phyloP scores from a whole-genome alignment of 1,284 basidiomycete genomes.

The Papiliotrema fonsecae region DNA sequence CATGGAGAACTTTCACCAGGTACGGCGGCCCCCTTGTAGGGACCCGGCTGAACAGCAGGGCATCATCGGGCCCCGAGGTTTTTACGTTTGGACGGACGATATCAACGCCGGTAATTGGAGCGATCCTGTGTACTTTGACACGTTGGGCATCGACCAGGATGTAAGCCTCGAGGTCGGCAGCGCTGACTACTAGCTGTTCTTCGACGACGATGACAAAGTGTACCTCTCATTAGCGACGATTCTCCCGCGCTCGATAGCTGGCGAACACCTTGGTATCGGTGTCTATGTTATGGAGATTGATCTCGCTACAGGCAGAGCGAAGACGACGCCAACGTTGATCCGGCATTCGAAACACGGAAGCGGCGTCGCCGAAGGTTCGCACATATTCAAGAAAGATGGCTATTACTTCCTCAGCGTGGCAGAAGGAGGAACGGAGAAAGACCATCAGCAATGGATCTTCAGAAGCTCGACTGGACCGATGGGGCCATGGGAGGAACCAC shows the following conservation, averaged over 20 bases:
- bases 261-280: background rate
- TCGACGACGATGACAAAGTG: constrained; percentile 20
- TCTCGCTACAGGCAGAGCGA: constrained; percentile 3
- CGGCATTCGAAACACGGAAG: constrained; percentile 3
- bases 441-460: constrained; percentile 8
- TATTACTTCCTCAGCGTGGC: constrained; percentile 28
- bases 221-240: constrained; percentile 15
- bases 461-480: background rate
- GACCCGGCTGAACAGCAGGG: background rate
- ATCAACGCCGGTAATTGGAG: constrained; percentile 24
- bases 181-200: constrained; percentile 16
- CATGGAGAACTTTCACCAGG: constrained; percentile 1
- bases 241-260: background rate
- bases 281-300: constrained; percentile 9
- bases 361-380: constrained; percentile 25
- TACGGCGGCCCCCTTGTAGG: background rate
- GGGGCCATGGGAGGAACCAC: constrained; percentile 10
- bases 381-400: constrained; percentile 23
- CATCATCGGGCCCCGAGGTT: constrained; percentile 10
- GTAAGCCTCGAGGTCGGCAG: constrained; percentile 8
- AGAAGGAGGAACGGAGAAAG: constrained; percentile 31
- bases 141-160: constrained; percentile 24
- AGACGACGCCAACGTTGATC: background rate
- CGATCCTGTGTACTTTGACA: constrained; percentile 22
- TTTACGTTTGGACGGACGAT: constrained; percentile 27